Evolutionary conservation across 805 yeast species (phyloP).

Genomic region (Starmerella asiatica): DNA sequence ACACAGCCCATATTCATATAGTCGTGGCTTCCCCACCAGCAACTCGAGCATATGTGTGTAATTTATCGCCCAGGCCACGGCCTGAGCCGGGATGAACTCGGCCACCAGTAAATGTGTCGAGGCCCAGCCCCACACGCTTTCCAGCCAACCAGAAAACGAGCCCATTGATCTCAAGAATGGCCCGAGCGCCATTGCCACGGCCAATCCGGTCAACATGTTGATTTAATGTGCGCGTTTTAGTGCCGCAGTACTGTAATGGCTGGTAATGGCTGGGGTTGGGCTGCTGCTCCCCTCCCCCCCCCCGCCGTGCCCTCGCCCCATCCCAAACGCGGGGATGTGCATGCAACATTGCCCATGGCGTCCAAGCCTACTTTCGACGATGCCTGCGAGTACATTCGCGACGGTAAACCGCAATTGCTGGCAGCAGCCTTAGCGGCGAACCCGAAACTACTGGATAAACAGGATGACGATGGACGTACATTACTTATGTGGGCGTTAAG

Average conservation of each 20-base stretch:
- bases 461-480: slow-evolving; percentile 63
- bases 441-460: slow-evolving; percentile 4
- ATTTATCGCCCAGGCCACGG: neutral
- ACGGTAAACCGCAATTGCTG: slow-evolving; percentile 3
- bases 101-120: too few species aligned
- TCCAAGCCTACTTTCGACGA: slow-evolving; percentile 7
- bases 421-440: slow-evolving; percentile 2
- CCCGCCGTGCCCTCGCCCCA: too few species aligned
- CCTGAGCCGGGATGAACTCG: neutral
- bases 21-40: neutral
- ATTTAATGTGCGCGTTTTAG: too few species aligned
- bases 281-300: neutral
- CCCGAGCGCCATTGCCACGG: too few species aligned
- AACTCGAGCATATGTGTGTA: slow-evolving; percentile 1
- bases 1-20: neutral
- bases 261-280: too few species aligned
- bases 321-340: too few species aligned
- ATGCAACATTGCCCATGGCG: neutral
- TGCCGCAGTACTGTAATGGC: too few species aligned
- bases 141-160: too few species aligned
- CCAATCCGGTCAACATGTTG: too few species aligned
- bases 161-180: too few species aligned
- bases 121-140: too few species aligned
- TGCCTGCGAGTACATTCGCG: slow-evolving; percentile 9
- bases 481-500: slow-evolving; percentile 87